Evolutionary conservation across 345 rosid genomes (phyloP), one percentile per base, ranked within the genome.

Genomic region (Syzygium jambos): DNA sequence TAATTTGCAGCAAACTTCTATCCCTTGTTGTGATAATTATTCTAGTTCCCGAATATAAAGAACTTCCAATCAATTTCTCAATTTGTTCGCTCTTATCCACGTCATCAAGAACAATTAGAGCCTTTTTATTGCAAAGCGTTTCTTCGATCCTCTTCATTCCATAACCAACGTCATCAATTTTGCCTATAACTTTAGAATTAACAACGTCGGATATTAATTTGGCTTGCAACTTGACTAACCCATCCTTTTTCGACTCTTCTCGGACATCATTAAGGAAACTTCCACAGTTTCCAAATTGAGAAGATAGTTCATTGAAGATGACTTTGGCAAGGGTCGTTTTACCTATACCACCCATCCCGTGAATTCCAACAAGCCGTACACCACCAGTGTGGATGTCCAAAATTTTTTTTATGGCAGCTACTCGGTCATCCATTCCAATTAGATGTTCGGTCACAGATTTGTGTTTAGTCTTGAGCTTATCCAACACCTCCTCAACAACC

Each of bases 21-120:
- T 87, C 52, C 65, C 89, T 84, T 11, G 86, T 84, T 55, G 89
- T 87, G 52, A 87, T 52, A 23, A 87, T 82, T 46, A 87, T 87
- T 54, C 86, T 84, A 65, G 63, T 65, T 84, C 84, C 84, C 1
- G 52, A 25, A 65, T 52, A 34, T 15, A 87, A 84, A 86, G 86
- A 84, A 43, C 80, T 56, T 43, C 29, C 86, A 2, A 78, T n/a
- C 29, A 87, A 54, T 22, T 68, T 86, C 12, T 30, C 43, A 0
- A 87, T 25, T 38, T 61, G 89, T 41, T 51, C 52, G 1, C 54
- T 49, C 30, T 63, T 34, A 52, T 87, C 86, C 9, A 87, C 89
- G 13, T 87, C 89, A 61, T 87, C 89, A 19, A 87, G 86, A 63
- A 87, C 7, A 23, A 87, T 59, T 15, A 87, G 23, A 6, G 68